These are phyloP conservation scores for Penicillium hesseltinei DNA, from an alignment of 2,329 filamentous ascomycete species.

Conservation along the genomic window DNA sequence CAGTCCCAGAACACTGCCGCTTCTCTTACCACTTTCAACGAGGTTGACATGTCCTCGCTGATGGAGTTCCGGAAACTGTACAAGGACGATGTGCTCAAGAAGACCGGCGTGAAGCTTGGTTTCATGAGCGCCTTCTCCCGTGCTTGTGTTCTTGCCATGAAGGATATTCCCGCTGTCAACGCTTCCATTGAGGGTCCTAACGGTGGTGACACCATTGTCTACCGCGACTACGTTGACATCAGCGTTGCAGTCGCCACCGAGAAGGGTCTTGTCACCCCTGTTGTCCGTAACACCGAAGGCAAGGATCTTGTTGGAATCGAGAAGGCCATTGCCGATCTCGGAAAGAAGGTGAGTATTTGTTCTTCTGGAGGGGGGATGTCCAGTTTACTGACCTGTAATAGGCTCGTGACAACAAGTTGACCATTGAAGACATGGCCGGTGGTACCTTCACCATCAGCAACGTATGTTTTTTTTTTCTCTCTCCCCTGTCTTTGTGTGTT, in stretches of 20 bases:
- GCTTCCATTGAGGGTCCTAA: slow-evolving; percentile 95
- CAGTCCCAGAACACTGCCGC: slow-evolving; percentile 98
- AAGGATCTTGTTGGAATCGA: slow-evolving; percentile 89
- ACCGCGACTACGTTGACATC: slow-evolving; percentile 96
- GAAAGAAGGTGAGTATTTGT: slow-evolving; percentile 71
- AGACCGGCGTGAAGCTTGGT: slow-evolving; percentile 95
- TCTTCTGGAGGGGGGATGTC: neutral
- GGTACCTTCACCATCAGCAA: slow-evolving; percentile 98
- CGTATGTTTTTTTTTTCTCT: slow-evolving; percentile 40
- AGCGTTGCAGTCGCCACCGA: slow-evolving; percentile 96
- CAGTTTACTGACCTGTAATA: slow-evolving; percentile 36
- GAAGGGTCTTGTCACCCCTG: slow-evolving; percentile 94
- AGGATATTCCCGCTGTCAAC: slow-evolving; percentile 90
- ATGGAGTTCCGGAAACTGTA: slow-evolving; percentile 98
- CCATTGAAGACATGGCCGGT: slow-evolving; percentile 98
- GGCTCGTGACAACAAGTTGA: slow-evolving; percentile 94
- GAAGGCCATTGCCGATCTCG: slow-evolving; percentile 84
- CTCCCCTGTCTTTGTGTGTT: neutral
- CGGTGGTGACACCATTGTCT: slow-evolving; percentile 95
- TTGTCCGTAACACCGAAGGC: slow-evolving; percentile 87
- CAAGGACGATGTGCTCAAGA: slow-evolving; percentile 95
- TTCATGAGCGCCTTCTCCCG: slow-evolving; percentile 98
- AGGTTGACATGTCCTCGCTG: slow-evolving; percentile 96
- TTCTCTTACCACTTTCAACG: slow-evolving; percentile 96
- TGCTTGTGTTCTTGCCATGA: slow-evolving; percentile 87